Conservation (phyloP, 2,329 filamentous ascomycete species). For the Elsinoe ampelina region DNA sequence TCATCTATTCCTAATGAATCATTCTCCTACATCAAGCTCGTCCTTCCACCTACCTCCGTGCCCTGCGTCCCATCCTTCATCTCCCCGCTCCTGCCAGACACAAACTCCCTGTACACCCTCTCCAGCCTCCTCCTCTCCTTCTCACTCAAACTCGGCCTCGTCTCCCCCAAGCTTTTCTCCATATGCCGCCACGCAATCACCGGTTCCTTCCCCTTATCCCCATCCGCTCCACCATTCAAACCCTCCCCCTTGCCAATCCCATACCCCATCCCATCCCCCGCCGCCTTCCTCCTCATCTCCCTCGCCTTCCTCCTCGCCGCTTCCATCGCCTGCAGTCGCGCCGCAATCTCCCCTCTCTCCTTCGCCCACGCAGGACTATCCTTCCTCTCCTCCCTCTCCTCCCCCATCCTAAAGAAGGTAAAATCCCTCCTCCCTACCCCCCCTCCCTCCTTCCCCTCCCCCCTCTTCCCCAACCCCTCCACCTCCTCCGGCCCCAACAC, state of each 20-base stretch:
- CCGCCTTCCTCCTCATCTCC: slow-evolving; percentile 34
- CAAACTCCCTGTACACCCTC: slow-evolving; percentile 85
- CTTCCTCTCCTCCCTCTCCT: slow-evolving; percentile 26
- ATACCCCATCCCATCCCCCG: not conserved
- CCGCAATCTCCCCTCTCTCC: slow-evolving; percentile 66
- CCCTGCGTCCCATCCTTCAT: slow-evolving; percentile 89
- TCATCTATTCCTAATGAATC: not conserved
- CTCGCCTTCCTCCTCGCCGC: slow-evolving; percentile 56
- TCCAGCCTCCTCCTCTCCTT: slow-evolving; percentile 66
- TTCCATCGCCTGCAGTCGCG: slow-evolving; percentile 76
- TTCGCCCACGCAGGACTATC: slow-evolving; percentile 42
- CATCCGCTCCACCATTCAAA: slow-evolving; percentile 15
- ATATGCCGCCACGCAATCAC: slow-evolving; percentile 79
- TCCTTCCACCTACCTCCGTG: slow-evolving; percentile 84
- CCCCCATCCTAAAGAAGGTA: slow-evolving; percentile 76
- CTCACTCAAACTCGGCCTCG: slow-evolving; percentile 70
- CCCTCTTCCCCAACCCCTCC: slow-evolving; percentile 25
- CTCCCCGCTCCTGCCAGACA: slow-evolving; percentile 84
- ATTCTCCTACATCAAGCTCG: slow-evolving; percentile 69
- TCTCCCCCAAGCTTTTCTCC: slow-evolving; percentile 63
- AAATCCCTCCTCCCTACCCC: slow-evolving; percentile 43
- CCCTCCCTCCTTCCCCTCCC: slow-evolving; percentile 21
- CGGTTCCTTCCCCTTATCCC: slow-evolving; percentile 51
- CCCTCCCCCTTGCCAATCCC: not conserved
- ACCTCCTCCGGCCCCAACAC: slow-evolving; percentile 50